Evolutionary conservation across 768 basidiomycete species (phyloP).

Genomic region (Xanthoconium stramineum): DNA sequence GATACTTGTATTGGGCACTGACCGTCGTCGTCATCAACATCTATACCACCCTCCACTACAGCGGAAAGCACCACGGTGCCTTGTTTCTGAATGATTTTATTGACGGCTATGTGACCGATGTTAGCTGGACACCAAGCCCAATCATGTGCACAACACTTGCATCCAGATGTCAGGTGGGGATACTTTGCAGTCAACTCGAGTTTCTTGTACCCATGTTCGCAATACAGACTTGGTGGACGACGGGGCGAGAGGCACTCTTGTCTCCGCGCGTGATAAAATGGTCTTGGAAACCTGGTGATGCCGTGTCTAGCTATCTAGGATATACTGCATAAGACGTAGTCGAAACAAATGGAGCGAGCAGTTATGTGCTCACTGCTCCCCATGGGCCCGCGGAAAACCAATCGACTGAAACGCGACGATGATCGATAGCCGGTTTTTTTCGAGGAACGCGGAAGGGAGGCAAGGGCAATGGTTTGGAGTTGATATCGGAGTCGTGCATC

Average conservation of each 20-base stretch:
- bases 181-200: slow-evolving; percentile 31
- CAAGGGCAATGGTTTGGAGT: background rate
- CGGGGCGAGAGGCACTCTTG: slow-evolving; percentile 17
- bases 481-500: background rate
- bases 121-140: slow-evolving; percentile 1
- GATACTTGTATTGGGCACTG: slow-evolving; percentile 12
- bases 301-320: slow-evolving; percentile 14
- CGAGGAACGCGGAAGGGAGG: slow-evolving; percentile 13
- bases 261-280: slow-evolving; percentile 21
- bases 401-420: slow-evolving; percentile 17
- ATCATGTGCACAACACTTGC: slow-evolving; percentile 16
- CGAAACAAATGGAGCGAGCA: background rate
- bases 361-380: slow-evolving; percentile 19
- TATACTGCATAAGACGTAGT: background rate
- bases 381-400: slow-evolving; percentile 15
- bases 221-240: slow-evolving; percentile 25
- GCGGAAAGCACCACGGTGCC: slow-evolving; percentile 44
- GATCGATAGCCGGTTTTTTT: slow-evolving; percentile 18
- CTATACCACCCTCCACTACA: slow-evolving; percentile 45
- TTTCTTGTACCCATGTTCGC: slow-evolving; percentile 24
- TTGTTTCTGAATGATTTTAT: slow-evolving; percentile 46
- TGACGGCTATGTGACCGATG: slow-evolving; percentile 40
- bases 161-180: slow-evolving; percentile 45
- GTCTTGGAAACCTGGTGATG: slow-evolving; percentile 20
- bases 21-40: slow-evolving; percentile 29